phyloP scores from a whole-genome alignment of 2,329 filamentous ascomycete genomes.

The Talaromyces sp. region DNA sequence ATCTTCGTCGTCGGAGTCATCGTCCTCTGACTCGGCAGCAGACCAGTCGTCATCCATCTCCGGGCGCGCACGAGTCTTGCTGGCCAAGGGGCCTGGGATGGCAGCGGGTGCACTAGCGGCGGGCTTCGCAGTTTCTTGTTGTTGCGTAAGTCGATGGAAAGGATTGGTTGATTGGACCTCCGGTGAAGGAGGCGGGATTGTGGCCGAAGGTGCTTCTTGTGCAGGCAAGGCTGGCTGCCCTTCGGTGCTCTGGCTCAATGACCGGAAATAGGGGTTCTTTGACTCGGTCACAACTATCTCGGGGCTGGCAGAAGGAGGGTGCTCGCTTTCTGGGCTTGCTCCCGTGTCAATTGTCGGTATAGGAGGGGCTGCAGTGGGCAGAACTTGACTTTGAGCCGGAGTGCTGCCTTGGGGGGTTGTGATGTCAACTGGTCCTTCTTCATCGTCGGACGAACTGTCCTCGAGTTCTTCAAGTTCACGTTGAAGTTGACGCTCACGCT shows the following conservation, averaged over 20 bases:
- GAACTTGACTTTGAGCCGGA: constrained; percentile 53
- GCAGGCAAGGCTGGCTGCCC: constrained; percentile 42
- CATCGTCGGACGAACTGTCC: constrained; percentile 64
- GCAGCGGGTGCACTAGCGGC: constrained; percentile 47
- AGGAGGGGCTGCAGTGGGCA: constrained; percentile 26
- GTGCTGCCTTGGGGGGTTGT: constrained; percentile 55
- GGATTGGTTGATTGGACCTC: constrained; percentile 80
- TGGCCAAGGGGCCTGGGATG: constrained; percentile 42
- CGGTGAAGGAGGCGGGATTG: constrained; percentile 30
- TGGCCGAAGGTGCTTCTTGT: constrained; percentile 37
- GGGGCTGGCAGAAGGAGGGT: constrained; percentile 42
- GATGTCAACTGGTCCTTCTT: constrained; percentile 70
- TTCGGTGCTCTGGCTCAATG: constrained; percentile 67
- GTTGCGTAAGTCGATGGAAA: constrained; percentile 74
- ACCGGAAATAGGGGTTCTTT: constrained; percentile 92
- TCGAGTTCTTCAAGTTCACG: constrained; percentile 77
- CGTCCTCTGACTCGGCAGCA: constrained; percentile 69
- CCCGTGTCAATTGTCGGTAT: constrained; percentile 32
- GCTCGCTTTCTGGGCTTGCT: constrained; percentile 44
- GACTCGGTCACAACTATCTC: constrained; percentile 66
- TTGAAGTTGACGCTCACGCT: constrained; percentile 84
- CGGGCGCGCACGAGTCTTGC: constrained; percentile 51
- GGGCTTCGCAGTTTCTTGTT: constrained; percentile 49
- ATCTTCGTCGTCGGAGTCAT: constrained; percentile 65
- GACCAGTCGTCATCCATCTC: constrained; percentile 68